Percentiles rank a stretch among this genome's conserved stretches.
Conservation (phyloP, 768 basidiomycete genomes). For the Calocybe cyanea region DNA sequence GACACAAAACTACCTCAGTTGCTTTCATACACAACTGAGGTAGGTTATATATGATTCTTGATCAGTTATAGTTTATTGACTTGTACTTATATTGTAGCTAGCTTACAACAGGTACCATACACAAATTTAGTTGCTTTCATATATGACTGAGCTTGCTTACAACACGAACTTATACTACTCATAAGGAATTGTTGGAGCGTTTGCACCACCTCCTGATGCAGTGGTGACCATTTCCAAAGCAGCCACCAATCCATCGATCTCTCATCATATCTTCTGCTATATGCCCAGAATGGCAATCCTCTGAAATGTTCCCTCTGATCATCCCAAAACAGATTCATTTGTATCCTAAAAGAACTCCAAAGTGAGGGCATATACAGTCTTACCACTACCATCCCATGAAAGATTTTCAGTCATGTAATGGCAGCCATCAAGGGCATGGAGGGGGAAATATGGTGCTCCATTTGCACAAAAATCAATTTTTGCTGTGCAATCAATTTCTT, state of each 20-base stretch:
- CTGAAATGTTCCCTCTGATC: slow-evolving; percentile 33
- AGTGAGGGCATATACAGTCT: slow-evolving; percentile 72
- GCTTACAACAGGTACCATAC: too few relatives aligned
- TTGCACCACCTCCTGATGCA: slow-evolving; percentile 60
- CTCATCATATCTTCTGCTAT: slow-evolving; percentile 44
- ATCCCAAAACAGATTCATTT: slow-evolving; percentile 33
- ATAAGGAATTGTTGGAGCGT: slow-evolving; percentile 75
- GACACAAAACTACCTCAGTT: too few relatives aligned
- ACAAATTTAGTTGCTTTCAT: too few relatives aligned
- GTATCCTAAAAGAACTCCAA: slow-evolving; percentile 57
- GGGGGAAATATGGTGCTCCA: too few relatives aligned
- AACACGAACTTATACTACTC: slow-evolving; percentile 6
- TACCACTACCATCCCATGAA: slow-evolving; percentile 62
- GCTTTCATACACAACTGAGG: too few relatives aligned
- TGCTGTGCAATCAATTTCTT: too few relatives aligned
- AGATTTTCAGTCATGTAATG: slow-evolving; percentile 58
- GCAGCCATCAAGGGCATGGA: slow-evolving; percentile 57
- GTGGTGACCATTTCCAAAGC: slow-evolving; percentile 49
- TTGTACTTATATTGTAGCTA: too few relatives aligned
- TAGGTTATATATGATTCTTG: too few relatives aligned
- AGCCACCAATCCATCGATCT: slow-evolving; percentile 22
- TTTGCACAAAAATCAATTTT: too few relatives aligned
- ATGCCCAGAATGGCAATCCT: slow-evolving; percentile 46
- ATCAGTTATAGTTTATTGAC: too few relatives aligned
- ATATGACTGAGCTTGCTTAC: neutral